Evolutionary conservation across 345 rosid species (phyloP).

Genomic region (Bruguiera sexangula): DNA sequence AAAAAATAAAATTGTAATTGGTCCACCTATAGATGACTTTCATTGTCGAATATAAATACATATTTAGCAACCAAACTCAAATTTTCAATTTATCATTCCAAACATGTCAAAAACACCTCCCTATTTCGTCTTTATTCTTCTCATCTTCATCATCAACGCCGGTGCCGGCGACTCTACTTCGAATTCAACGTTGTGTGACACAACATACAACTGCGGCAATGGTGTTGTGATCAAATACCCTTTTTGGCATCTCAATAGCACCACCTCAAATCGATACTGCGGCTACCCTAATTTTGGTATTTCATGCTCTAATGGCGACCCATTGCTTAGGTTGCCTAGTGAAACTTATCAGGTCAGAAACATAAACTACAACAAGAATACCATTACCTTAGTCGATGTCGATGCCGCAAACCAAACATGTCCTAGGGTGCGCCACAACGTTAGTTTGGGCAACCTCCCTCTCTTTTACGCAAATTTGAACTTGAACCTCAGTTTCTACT

Average conservation of each 20-base stretch:
- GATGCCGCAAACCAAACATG: not conserved
- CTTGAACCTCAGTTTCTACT: constrained; percentile 28
- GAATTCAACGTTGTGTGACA: not conserved
- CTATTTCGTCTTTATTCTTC: not conserved
- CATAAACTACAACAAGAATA: not conserved
- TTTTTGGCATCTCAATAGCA: not conserved
- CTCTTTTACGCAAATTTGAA: constrained; percentile 5
- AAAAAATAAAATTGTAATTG: too few relatives aligned
- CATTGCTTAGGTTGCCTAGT: not conserved
- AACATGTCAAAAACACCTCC: not conserved
- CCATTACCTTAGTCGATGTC: constrained; percentile 19
- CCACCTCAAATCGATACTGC: not conserved
- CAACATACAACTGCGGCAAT: not conserved
- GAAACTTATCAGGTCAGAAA: constrained; percentile 2
- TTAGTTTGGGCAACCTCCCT: constrained; percentile 14
- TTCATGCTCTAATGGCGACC: constrained; percentile 1
- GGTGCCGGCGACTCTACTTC: not conserved
- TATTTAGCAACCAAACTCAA: too few relatives aligned
- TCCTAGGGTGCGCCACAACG: constrained; percentile 27
- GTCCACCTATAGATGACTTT: too few relatives aligned
- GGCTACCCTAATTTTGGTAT: constrained; percentile 29
- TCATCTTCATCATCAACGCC: not conserved
- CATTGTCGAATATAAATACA: too few relatives aligned
- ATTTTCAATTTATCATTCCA: too few relatives aligned
- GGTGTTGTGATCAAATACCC: constrained; percentile 1